A percentile compares a stretch with the other conserved stretches of the same genome.
These are phyloP conservation scores for Microthlaspi erraticum DNA, from an alignment of 345 rosid genomes.

Conservation along the genomic window DNA sequence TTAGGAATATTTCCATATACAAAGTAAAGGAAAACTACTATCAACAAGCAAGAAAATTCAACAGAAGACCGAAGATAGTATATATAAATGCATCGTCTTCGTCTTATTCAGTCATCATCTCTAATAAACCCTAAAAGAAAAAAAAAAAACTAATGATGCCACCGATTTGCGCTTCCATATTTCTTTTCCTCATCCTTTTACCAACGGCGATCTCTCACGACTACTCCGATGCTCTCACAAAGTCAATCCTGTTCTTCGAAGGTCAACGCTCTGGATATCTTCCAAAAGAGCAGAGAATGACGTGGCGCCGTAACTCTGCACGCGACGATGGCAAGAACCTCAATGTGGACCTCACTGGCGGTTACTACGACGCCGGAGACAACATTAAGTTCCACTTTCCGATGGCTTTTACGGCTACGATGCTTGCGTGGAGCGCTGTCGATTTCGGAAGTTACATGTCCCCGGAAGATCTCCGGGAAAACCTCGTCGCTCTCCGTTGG, in stretches of 20 bases:
- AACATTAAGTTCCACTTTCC: slow-evolving; percentile 90
- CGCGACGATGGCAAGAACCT: slow-evolving; percentile 72
- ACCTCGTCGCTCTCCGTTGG: slow-evolving; percentile 72
- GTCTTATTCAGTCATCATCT: no score
- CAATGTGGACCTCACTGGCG: slow-evolving; percentile 70
- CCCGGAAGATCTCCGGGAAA: slow-evolving; percentile 52
- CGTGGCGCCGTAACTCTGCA: slow-evolving; percentile 76
- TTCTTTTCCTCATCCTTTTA: slow-evolving; percentile 3
- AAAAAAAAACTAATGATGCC: neutral
- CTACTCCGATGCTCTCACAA: slow-evolving; percentile 73
- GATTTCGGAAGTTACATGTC: slow-evolving; percentile 83
- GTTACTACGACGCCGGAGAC: slow-evolving; percentile 96
- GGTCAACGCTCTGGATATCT: slow-evolving; percentile 90
- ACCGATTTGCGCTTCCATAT: neutral
- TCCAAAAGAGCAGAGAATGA: slow-evolving; percentile 67
- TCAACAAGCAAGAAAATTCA: no score
- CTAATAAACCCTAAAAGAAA: no score
- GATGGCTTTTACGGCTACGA: slow-evolving; percentile 86
- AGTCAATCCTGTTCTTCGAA: slow-evolving; percentile 87
- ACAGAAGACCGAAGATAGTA: no score
- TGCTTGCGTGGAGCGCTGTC: slow-evolving; percentile 83
- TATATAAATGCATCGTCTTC: no score
- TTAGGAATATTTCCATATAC: no score
- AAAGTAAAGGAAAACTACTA: no score
- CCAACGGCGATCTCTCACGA: slow-evolving; percentile 54